A percentile compares a stretch with the other conserved stretches of the same genome.
phyloP scores from a whole-genome alignment of 345 rosid genomes.

The Eucalyptus pumila region DNA sequence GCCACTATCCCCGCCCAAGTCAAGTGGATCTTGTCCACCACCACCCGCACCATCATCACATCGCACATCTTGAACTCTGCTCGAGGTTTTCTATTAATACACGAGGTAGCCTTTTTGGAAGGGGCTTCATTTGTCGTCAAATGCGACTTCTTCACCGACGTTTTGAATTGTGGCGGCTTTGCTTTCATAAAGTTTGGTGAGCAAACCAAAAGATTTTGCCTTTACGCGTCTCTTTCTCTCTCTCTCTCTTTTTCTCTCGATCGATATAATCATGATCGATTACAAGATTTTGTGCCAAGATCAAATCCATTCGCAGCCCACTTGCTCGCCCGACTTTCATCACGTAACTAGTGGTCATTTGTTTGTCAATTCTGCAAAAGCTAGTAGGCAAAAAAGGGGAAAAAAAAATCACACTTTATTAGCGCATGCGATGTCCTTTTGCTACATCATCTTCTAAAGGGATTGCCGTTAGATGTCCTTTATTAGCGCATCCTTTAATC shows the following conservation, averaged over 20 bases:
- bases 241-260: neutral
- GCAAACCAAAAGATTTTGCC: neutral
- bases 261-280: neutral
- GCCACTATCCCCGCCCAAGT: neutral
- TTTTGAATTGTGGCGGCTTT: neutral
- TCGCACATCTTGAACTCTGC: neutral
- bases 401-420: neutral
- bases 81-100: neutral
- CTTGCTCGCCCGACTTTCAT: neutral
- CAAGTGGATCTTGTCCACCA: neutral
- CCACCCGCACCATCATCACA: neutral
- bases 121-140: neutral
- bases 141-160: neutral
- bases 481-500: neutral
- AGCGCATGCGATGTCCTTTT: neutral
- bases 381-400: neutral
- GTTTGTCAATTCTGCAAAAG: neutral
- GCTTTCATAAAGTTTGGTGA: neutral
- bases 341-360: neutral
- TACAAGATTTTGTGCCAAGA: neutral
- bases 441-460: neutral
- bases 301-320: neutral
- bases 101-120: neutral
- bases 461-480: neutral
- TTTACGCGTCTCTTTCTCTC: neutral